Conservation (phyloP, 805 yeast species). For the Debaryomyces castellii region DNA sequence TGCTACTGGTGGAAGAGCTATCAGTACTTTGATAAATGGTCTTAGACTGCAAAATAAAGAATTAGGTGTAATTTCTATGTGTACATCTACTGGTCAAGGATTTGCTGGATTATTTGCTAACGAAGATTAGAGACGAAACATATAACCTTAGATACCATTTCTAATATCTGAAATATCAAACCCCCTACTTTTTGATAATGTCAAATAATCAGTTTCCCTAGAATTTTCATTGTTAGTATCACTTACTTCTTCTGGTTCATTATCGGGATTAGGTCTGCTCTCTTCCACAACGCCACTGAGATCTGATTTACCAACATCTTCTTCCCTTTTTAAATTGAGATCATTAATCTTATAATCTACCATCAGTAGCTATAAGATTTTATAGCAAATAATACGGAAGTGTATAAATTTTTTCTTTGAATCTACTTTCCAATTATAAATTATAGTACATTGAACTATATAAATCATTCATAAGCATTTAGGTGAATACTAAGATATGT, state of each 20-base stretch:
- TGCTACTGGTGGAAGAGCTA: slow-evolving; percentile 54
- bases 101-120: slow-evolving; percentile 25
- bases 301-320: slow-evolving; percentile 31
- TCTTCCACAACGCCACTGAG: slow-evolving; percentile 18
- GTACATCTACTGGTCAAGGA: slow-evolving; percentile 39
- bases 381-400: too few relatives aligned
- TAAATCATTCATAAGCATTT: too few relatives aligned
- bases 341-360: too few relatives aligned
- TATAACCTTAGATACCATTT: too few relatives aligned
- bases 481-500: too few relatives aligned
- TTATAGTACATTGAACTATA: too few relatives aligned
- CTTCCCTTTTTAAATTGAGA: too few relatives aligned
- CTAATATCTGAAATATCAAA: slow-evolving; percentile 6
- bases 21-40: slow-evolving; percentile 35
- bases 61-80: slow-evolving; percentile 41
- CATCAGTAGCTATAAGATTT: too few relatives aligned
- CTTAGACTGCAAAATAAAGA: slow-evolving; percentile 25
- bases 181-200: background rate
- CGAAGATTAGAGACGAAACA: too few relatives aligned
- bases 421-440: too few relatives aligned
- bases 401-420: too few relatives aligned
- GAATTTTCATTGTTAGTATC: background rate
- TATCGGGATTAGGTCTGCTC: too few relatives aligned
- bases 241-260: slow-evolving; percentile 10
- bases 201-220: background rate